These are phyloP conservation scores for Lactarius sp. DNA, from an alignment of 768 basidiomycete species.

Conservation along the genomic window DNA sequence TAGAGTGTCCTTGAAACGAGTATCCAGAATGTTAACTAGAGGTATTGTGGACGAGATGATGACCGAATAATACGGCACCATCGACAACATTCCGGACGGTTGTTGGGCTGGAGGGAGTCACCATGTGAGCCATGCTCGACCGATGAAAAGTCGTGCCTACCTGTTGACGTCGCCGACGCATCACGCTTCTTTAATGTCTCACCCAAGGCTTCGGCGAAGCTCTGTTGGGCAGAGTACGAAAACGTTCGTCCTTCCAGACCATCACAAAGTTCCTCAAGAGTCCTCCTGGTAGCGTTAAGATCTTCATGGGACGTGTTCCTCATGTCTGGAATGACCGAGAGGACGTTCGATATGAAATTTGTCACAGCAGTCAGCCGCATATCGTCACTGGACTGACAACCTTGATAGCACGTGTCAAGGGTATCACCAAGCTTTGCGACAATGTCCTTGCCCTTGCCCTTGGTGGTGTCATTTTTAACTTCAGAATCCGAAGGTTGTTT, in stretches of 20 bases:
- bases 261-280: conserved; percentile 3
- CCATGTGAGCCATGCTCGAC: not conserved
- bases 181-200: not conserved
- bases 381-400: not conserved
- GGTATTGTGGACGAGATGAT: not conserved
- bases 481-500: not conserved
- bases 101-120: not conserved
- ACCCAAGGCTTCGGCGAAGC: not conserved
- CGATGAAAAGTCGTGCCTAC: not conserved
- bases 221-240: not conserved
- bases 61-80: not conserved
- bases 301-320: not conserved
- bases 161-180: not conserved
- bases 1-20: not conserved
- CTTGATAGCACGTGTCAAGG: not conserved
- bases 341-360: conserved; percentile 1
- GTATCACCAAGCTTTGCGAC: not conserved
- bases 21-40: not conserved
- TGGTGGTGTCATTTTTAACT: not conserved
- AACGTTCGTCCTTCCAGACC: not conserved
- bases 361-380: not conserved
- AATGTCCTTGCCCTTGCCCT: not conserved
- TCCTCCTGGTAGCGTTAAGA: not conserved
- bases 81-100: too few species aligned
- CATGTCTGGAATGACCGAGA: not conserved